Conservation (phyloP, 2,329 filamentous ascomycete species). For the Fusarium mexicanum region DNA sequence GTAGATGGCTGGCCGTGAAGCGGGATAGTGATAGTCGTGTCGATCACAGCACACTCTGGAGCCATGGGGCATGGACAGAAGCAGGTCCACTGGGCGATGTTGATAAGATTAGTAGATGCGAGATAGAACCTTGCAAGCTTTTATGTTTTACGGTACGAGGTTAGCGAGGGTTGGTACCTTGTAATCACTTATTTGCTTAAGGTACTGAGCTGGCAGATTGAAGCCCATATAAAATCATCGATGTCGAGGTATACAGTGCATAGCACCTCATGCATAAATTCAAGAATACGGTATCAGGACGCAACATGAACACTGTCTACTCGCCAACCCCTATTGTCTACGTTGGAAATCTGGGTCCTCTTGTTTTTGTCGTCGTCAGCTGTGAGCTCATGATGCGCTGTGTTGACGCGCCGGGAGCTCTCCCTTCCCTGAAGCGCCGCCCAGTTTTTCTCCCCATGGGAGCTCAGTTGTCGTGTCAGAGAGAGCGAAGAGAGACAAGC, state of each 20-base stretch:
- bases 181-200: not conserved
- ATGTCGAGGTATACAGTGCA: not conserved
- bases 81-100: not conserved
- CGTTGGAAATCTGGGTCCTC: conserved; percentile 7
- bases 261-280: not conserved
- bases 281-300: conserved; percentile 5
- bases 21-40: conserved; percentile 4
- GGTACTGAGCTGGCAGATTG: not conserved
- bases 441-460: not conserved
- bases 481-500: not conserved
- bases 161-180: not conserved
- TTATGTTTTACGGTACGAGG: not conserved
- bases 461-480: not conserved
- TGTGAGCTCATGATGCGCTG: conserved; percentile 16
- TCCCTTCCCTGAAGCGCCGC: not conserved
- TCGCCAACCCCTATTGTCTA: not conserved
- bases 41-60: not conserved
- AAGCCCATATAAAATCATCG: not conserved
- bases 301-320: conserved; percentile 6
- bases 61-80: not conserved
- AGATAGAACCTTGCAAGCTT: not conserved
- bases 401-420: not conserved
- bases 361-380: conserved; percentile 27
- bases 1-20: not conserved
- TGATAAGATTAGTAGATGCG: not conserved